Evolutionary conservation across 441 rosid genomes (phyloP).

Genomic region (Pelargonium australe): DNA sequence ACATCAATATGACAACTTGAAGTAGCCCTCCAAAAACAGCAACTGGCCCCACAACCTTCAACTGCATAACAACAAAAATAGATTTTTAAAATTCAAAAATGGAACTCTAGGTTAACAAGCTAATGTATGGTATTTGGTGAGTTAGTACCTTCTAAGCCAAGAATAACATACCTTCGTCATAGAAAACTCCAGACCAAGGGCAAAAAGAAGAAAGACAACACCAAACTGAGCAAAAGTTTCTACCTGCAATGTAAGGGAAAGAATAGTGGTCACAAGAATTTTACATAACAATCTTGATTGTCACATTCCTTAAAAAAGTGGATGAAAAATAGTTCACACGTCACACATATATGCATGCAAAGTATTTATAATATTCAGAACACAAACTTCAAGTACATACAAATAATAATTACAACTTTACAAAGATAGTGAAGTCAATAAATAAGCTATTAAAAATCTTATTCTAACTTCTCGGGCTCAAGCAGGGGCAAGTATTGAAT

Average conservation of each 20-base stretch:
- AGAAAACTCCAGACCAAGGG: constrained; percentile 95
- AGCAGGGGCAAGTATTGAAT: no score
- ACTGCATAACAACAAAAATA: constrained; percentile 38
- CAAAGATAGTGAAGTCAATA: not conserved
- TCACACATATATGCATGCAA: constrained; percentile 4
- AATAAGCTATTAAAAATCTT: not conserved
- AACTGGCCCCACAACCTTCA: constrained; percentile 91
- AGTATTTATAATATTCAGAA: not conserved
- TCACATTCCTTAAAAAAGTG: no score
- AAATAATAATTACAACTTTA: not conserved
- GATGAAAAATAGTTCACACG: no score
- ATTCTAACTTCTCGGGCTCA: no score
- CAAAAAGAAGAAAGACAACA: constrained; percentile 96
- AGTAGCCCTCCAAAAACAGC: constrained; percentile 95
- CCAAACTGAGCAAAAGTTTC: constrained; percentile 99
- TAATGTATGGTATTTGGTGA: constrained; percentile 4
- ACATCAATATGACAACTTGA: constrained; percentile 74
- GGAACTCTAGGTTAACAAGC: constrained; percentile 6
- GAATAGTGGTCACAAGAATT: constrained; percentile 7
- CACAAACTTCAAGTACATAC: not conserved
- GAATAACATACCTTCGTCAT: constrained; percentile 62
- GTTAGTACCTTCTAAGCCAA: constrained; percentile 7
- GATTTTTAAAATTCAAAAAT: not conserved
- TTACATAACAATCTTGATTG: not conserved
- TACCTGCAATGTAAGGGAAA: constrained; percentile 43